Evolutionary conservation across 306 rosid species (phyloP), one percentile per base, ranked within the genome.

Genomic region (Cucumis melo): DNA sequence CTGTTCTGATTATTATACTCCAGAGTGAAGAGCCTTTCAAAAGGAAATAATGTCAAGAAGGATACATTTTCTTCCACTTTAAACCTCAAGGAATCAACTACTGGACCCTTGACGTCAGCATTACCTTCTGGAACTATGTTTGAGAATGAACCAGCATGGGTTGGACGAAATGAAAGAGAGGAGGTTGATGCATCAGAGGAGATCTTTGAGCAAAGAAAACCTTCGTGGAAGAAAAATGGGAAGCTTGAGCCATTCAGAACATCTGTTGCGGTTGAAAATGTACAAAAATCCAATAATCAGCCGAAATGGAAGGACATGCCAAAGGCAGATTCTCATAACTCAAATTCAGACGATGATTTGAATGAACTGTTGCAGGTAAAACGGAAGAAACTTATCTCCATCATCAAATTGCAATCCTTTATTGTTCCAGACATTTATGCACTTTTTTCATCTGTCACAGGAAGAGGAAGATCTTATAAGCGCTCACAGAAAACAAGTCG

Each of bases 401-500:
- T 38, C 44, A 17, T 75, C 8, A 70, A 11, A 19, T 10, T 20
- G 34, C 54, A n/a, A n/a, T 39, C 3, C 11, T 53, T 44, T 67
- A 9, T 71, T 72, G 21, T 20, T 24, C 39, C 14, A 7, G 53
- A 76, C 73, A 36, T 20, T 50, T 56, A 24, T 60, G 61, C 74
- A 34, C 10, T 10, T 19, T 17, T 53, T 38, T 38, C 72, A 42
- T 66, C 79, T 27, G 77, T 83, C 84, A 58, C 91, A 95, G 99
- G 99, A 92, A 80, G 99, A 95, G 89, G 98, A 92, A 86, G 96
- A 95, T 85, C 97, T 95, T 55, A 95, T 95, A 82, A 92, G 80
- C 83, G 99, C 99, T 80, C 99, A 95, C 83, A 87, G 99, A 67
- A 95, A 88, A 72, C 99, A 92, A 85, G 99, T 95, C 24, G 99